phyloP scores from a whole-genome alignment of 768 basidiomycete genomes.

The Sarcodon sp. region DNA sequence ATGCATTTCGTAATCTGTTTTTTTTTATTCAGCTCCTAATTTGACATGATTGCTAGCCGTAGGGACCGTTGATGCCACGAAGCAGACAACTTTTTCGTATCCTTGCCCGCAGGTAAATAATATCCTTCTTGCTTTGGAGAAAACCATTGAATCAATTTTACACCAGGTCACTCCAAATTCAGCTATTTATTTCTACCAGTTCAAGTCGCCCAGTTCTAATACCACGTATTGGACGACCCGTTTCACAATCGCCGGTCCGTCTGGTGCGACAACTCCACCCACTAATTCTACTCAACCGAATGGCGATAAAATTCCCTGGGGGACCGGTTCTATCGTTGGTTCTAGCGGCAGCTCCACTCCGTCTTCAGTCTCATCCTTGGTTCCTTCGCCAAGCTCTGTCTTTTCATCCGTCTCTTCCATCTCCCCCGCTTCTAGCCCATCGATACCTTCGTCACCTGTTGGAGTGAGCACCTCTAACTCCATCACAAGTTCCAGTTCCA shows the following conservation, averaged over 20 bases:
- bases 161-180: slow-evolving; percentile 48
- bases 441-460: too few relatives aligned
- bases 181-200: slow-evolving; percentile 75
- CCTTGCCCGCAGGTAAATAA: slow-evolving; percentile 54
- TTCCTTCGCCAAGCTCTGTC: not conserved
- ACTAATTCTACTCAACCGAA: slow-evolving; percentile 39
- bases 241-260: slow-evolving; percentile 52
- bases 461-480: too few relatives aligned
- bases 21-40: not conserved
- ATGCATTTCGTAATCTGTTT: slow-evolving; percentile 12
- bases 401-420: not conserved
- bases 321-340: slow-evolving; percentile 39
- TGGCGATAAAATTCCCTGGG: slow-evolving; percentile 43
- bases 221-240: slow-evolving; percentile 56
- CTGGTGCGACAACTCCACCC: slow-evolving; percentile 33
- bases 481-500: too few relatives aligned
- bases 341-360: slow-evolving; percentile 23
- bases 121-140: not conserved
- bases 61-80: slow-evolving; percentile 52
- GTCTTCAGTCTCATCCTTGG: slow-evolving; percentile 1
- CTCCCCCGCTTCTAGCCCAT: not conserved
- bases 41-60: slow-evolving; percentile 36
- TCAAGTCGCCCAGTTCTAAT: slow-evolving; percentile 30
- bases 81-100: slow-evolving; percentile 33
- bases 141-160: slow-evolving; percentile 1